Evolutionary conservation across 192 early-diverging fungal species (phyloP), one percentile per base, ranked within the genome.

Genomic region (Lobosporangium transversale): DNA sequence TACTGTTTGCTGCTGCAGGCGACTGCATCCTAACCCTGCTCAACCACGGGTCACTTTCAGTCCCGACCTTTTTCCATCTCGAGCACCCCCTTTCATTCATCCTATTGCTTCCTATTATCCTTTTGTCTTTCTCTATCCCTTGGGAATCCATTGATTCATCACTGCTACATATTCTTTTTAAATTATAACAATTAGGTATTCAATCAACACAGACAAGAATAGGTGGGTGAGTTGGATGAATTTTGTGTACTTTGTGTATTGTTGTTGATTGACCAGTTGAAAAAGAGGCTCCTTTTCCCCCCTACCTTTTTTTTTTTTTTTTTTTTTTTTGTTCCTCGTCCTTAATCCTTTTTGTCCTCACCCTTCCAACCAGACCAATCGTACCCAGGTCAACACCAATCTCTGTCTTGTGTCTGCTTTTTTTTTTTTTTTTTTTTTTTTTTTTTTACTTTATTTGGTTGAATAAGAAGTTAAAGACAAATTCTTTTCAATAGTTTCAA

Each of bases 301-400:
- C 35, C 30, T 33, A 11, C 7, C 55, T 43, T 57, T 57, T 40
- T 40, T 40, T 40, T 40, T 40, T 40, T 40, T 40, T 40, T 40
- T 40, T 40, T 40, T 40, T 40, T 40, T 40, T 40, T 40, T 40
- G 7, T 40, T 40, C 21, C 47, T 40, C 14, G 37, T 40, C 37
- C 14, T 7, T 14, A 40, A 14, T 40, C 37, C 14, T 10, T 40
- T 14, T 7, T 40, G 8, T 14, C 37, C 37, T 40, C 14, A 14
- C 14, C 47, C 47, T 49, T 43, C 37, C 21, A 42, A 27, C 37
- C 55, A 57, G 21, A 49, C 47, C 47, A 49, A 49, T 21, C 47
- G 23, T 1, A 49, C 23, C n/a, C 47, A 49, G 47, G 37, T 40
- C 37, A 40, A 40, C 37, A 40, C 37, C 37, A 40, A 40, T 40